phyloP scores from a whole-genome alignment of 169 alveolate species.

The Plasmodium coatneyi region DNA sequence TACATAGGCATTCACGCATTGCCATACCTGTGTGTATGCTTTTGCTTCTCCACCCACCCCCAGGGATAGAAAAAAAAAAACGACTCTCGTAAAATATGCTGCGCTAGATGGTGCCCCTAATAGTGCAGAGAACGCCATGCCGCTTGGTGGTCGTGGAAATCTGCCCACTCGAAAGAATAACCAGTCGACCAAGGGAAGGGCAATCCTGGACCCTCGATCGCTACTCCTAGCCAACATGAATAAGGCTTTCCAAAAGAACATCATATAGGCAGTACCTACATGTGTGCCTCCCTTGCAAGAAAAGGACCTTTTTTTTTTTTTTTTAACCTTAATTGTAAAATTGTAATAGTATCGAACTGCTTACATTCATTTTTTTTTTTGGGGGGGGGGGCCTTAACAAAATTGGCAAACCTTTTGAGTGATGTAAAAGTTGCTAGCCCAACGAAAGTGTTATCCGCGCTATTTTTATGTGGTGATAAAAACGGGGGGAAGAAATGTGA shows the following conservation, averaged over 20 bases:
- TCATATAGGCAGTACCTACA: background rate
- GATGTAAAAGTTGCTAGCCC: background rate
- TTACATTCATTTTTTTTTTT: background rate
- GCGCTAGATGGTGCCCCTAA: background rate
- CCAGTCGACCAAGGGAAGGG: slow-evolving; percentile 4
- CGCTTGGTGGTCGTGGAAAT: background rate
- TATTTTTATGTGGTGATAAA: background rate
- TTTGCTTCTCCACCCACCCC: background rate
- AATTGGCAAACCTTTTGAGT: background rate
- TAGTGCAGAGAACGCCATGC: background rate
- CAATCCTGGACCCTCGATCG: slow-evolving; percentile 51
- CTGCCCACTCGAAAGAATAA: background rate
- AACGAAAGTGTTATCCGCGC: background rate
- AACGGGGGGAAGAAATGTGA: background rate
- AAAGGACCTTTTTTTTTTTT: background rate
- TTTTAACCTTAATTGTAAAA: background rate
- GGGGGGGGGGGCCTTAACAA: background rate
- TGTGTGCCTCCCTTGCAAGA: background rate
- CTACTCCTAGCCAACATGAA: slow-evolving; percentile 69
- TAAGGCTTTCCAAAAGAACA: slow-evolving; percentile 66
- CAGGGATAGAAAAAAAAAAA: background rate
- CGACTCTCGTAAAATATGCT: background rate
- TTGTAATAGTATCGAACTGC: background rate
- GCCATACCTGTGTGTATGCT: background rate
- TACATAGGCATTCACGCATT: background rate